Evolutionary conservation across 306 rosid genomes (phyloP).

Genomic region (Clitoria ternatea): DNA sequence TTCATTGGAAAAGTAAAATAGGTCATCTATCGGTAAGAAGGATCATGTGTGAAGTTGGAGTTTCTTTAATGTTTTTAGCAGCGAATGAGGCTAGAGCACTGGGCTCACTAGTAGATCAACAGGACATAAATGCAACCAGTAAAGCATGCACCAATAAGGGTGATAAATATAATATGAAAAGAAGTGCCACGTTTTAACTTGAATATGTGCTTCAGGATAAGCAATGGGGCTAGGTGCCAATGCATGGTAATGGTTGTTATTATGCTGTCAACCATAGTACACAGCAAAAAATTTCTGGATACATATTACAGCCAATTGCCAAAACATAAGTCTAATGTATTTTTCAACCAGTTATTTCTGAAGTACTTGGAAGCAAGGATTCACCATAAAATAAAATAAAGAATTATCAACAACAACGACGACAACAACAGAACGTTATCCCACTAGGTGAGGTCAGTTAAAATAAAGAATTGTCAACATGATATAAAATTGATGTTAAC

Average conservation of each 20-base stretch:
- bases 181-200: background rate
- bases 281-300: background rate
- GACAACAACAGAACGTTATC: no score
- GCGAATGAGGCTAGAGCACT: background rate
- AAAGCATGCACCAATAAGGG: background rate
- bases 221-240: background rate
- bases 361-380: background rate
- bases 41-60: background rate
- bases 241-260: background rate
- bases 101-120: background rate
- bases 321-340: background rate
- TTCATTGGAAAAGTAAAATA: background rate
- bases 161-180: background rate
- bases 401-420: no score
- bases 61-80: background rate
- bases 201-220: background rate
- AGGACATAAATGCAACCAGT: background rate
- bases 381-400: background rate
- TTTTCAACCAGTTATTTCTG: background rate
- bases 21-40: slow-evolving; percentile 18
- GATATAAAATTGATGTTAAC: background rate
- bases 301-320: background rate
- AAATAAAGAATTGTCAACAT: background rate
- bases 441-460: no score
- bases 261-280: background rate